Evolutionary conservation across 768 basidiomycete genomes (phyloP), one percentile per base, ranked within the genome.

Genomic region (Suillus brevipes): DNA sequence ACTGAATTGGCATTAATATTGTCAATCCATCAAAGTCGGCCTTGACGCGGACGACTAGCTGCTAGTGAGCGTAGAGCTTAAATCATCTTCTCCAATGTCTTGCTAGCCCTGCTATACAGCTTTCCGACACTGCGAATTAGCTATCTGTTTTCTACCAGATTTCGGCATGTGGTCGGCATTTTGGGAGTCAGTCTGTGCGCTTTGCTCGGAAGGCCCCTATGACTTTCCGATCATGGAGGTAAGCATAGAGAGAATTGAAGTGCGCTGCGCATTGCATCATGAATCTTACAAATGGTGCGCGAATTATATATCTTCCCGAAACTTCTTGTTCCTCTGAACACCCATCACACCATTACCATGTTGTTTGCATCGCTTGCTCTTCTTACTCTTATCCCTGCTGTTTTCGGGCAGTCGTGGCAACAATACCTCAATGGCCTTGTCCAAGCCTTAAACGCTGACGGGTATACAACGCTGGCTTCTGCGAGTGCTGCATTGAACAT

Each of bases 401-500:
- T 71, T 6, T 59, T 75, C 25, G 80, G 75, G n/a, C 40, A 55
- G 53, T 34, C 53, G 6, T 55, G 34, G 53, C 69, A 75, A 52
- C 77, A 73, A 70, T 69, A 72, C 62, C 67, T 81, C 14, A 61
- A 50, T 9, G 73, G 74, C 10, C 75, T 85, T 34, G 49, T 81
- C 16, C 70, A 74, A 28, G 75, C 78, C 28, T 77, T 88, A 23
- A 74, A 78, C 59, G 56, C 65, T 45, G 65, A 74, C 12, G 82
- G 83, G 12, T 79, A 84, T 60, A 80, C 79, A 37, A 71, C 74
- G 36, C 72, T 89, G 45, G 81, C 82, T 23, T 70, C 69, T 36
- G 72, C 78, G 38, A 75, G 83, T 6, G 63, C 71, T 18, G 72
- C 72, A 50, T 72, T 89, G 71, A 85, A 85, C 58, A 68, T 74